Evolutionary conservation across 768 basidiomycete genomes (phyloP).

Genomic region (Mycena pura): DNA sequence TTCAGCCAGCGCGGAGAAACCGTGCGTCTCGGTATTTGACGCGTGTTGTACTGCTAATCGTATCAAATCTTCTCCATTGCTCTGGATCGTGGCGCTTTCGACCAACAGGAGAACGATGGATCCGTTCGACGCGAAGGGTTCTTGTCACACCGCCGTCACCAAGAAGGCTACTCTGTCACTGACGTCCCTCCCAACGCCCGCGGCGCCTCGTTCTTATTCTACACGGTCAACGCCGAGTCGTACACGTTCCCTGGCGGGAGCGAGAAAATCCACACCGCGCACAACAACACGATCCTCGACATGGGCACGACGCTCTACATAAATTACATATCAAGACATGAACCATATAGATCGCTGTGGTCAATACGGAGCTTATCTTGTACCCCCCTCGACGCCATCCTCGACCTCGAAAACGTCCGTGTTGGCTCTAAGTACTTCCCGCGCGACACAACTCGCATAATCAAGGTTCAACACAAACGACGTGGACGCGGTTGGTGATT

Average conservation of each 20-base stretch:
- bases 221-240: constrained; percentile 27
- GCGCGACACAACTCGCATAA: too few relatives aligned
- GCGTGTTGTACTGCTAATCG: neutral
- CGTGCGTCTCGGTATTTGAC: constrained; percentile 3
- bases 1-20: constrained; percentile 21
- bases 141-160: constrained; percentile 27
- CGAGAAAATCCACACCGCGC: neutral
- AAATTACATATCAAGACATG: too few relatives aligned
- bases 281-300: constrained; percentile 25
- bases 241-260: constrained; percentile 29
- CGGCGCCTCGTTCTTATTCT: constrained; percentile 25
- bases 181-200: constrained; percentile 23
- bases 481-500: too few relatives aligned
- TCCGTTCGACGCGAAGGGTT: constrained; percentile 30
- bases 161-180: constrained; percentile 26
- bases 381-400: too few relatives aligned
- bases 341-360: too few relatives aligned
- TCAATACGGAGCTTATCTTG: too few relatives aligned
- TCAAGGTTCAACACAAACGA: too few relatives aligned
- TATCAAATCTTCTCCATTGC: constrained; percentile 31
- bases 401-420: too few relatives aligned
- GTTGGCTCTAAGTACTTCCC: too few relatives aligned
- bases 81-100: constrained; percentile 29
- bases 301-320: constrained; percentile 32
- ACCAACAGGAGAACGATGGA: constrained; percentile 23